Evolutionary conservation across 371 early-diverging fungal genomes (phyloP).

Genomic region (Mortierella sp.): DNA sequence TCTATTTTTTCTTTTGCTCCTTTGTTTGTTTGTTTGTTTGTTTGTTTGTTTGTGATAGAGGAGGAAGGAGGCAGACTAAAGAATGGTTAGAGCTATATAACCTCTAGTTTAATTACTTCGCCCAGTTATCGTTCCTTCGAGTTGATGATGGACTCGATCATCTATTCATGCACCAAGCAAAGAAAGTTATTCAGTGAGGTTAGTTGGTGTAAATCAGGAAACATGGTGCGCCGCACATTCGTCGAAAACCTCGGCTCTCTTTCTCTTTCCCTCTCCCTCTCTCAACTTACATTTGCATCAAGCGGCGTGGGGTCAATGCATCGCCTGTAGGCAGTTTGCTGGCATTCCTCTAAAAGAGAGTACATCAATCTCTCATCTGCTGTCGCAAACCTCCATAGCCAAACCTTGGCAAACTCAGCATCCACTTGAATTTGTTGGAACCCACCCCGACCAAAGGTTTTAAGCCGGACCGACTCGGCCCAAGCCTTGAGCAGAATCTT

Average conservation of each 20-base stretch:
- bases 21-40: too few species aligned
- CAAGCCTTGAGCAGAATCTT: slow-evolving; percentile 70
- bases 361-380: slow-evolving; percentile 56
- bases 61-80: too few species aligned
- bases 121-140: slow-evolving; percentile 3
- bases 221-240: background rate
- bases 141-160: slow-evolving; percentile 31
- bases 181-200: background rate
- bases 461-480: slow-evolving; percentile 63
- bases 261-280: background rate
- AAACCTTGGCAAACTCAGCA: slow-evolving; percentile 63
- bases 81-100: too few species aligned
- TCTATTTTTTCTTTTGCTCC: too few species aligned
- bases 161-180: slow-evolving; percentile 5
- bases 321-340: slow-evolving; percentile 62
- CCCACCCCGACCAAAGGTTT: slow-evolving; percentile 55
- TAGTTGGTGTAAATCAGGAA: background rate
- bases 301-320: slow-evolving; percentile 55
- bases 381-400: slow-evolving; percentile 55
- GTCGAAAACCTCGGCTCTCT: background rate
- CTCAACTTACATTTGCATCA: slow-evolving; percentile 43
- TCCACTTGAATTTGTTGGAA: slow-evolving; percentile 73
- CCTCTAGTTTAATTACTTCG: too few species aligned
- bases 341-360: slow-evolving; percentile 65
- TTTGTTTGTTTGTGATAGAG: too few species aligned